Conservation (phyloP, 78 protist genomes). For the Polysphondylium violaceum region DNA sequence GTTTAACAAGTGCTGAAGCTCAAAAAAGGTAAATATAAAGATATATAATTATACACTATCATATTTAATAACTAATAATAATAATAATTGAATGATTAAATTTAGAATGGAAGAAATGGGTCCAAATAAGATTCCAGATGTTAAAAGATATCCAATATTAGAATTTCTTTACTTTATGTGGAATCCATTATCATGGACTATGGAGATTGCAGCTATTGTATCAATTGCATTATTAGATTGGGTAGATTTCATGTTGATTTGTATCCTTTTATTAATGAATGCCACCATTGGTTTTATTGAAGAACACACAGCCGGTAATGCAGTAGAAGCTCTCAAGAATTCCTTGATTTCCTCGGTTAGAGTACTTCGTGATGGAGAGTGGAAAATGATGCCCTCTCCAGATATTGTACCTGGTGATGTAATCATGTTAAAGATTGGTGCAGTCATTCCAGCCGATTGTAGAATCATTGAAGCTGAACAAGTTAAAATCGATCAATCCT, state of each 20-base stretch:
- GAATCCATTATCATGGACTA: slow-evolving; percentile 89
- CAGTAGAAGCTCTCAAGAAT: slow-evolving; percentile 91
- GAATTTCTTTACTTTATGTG: slow-evolving; percentile 81
- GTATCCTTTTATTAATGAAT: slow-evolving; percentile 81
- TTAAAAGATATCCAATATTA: slow-evolving; percentile 74
- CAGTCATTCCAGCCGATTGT: slow-evolving; percentile 91
- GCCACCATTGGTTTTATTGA: slow-evolving; percentile 91
- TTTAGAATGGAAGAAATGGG: slow-evolving; percentile 58
- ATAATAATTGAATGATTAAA: background rate
- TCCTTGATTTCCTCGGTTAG: slow-evolving; percentile 79
- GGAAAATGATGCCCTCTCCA: slow-evolving; percentile 58
- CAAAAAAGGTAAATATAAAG: slow-evolving; percentile 45
- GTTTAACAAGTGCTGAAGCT: slow-evolving; percentile 72
- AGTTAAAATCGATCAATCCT: slow-evolving; percentile 87
- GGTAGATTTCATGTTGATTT: slow-evolving; percentile 83
- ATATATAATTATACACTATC: background rate
- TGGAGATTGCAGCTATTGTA: slow-evolving; percentile 89
- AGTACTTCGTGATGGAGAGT: slow-evolving; percentile 85
- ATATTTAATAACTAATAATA: background rate
- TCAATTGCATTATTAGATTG: slow-evolving; percentile 83
- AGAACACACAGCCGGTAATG: slow-evolving; percentile 91
- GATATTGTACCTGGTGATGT: slow-evolving; percentile 94
- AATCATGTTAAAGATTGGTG: slow-evolving; percentile 87
- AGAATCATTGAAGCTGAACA: slow-evolving; percentile 66
- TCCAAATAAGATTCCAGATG: slow-evolving; percentile 74